Base-by-base conservation (phyloP, 2,329 filamentous ascomycete species). In the Beauveria asiatica region DNA sequence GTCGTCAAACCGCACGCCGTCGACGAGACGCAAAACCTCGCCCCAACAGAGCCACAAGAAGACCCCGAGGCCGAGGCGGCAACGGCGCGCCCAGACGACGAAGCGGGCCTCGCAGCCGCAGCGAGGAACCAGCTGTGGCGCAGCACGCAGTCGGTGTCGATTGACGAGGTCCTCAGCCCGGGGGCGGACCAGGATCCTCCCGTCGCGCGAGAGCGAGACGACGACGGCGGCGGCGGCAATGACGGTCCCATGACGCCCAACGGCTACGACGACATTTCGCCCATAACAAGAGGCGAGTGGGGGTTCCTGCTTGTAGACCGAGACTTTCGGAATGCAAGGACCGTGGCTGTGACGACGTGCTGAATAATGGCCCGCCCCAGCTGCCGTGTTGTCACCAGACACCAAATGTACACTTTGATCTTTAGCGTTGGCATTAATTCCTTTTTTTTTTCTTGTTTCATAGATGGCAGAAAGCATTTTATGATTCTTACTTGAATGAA, bases 241-340 rank as follows among this genome's bases (percentile, higher is more conserved):
- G 30, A 16, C 41, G 49, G 8, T 5, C 79, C 83, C 1, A 69
- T 74, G 71, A 86, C 83, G 60, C 83, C 83, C 1, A 83, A 85
- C 63, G 78, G 74, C 8, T 83, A 81, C 63, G 83, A 84, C 21
- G 84, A 87, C 66, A 82, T 86, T 59, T 85, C 82, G 54, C 84
- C 84, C 6, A 78, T 82, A 25, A 86, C 84, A 9, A 76, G 80
- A 45, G 81, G 81, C 5, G 84, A 86, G 70, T 87, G 84, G 84
- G 81, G 82, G 0, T 83, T 83, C 66, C 69, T 87, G 64, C 82
- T 84, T 73, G 74, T 76, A 45, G 78, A 79, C 3, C 74, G 76
- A 30, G 73, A 72, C 27, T 76, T 77, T 63, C 73, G 72, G 49
- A 72, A 69, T 41, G 74, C 72, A 17, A 76, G 74, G 65, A 82